Percentiles rank a stretch among this genome's conserved stretches.
Conservation (phyloP, 495 filamentous ascomycete genomes). For the Neurospora sp. region DNA sequence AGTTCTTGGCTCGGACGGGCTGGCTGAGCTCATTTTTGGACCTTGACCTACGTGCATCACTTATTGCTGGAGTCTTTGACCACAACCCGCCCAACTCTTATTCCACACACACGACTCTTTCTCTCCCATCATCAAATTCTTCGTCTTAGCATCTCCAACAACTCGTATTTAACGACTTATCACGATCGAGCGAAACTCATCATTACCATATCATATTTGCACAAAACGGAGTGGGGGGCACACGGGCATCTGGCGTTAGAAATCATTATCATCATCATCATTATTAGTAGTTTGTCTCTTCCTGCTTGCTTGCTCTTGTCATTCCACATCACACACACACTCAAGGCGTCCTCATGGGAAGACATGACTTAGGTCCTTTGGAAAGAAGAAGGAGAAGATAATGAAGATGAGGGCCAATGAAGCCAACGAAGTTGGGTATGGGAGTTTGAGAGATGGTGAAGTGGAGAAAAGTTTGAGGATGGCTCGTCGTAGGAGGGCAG, state of each 20-base stretch:
- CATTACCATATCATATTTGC: background rate
- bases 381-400: background rate
- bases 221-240: background rate
- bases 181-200: background rate
- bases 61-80: background rate
- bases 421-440: background rate
- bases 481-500: background rate
- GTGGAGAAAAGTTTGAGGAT: background rate
- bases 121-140: background rate
- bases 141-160: background rate
- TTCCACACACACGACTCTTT: background rate
- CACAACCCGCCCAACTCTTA: background rate
- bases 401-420: background rate
- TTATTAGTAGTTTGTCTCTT: background rate
- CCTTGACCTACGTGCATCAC: background rate
- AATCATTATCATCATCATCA: background rate
- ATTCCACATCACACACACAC: background rate
- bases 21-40: background rate
- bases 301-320: background rate
- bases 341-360: background rate
- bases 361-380: background rate
- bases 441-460: background rate
- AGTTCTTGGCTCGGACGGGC: background rate
- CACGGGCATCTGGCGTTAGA: background rate
- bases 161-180: background rate